These are phyloP conservation scores for Debaryomyces subglobosus DNA, from an alignment of 1,139 yeast genomes.

Conservation along the genomic window DNA sequence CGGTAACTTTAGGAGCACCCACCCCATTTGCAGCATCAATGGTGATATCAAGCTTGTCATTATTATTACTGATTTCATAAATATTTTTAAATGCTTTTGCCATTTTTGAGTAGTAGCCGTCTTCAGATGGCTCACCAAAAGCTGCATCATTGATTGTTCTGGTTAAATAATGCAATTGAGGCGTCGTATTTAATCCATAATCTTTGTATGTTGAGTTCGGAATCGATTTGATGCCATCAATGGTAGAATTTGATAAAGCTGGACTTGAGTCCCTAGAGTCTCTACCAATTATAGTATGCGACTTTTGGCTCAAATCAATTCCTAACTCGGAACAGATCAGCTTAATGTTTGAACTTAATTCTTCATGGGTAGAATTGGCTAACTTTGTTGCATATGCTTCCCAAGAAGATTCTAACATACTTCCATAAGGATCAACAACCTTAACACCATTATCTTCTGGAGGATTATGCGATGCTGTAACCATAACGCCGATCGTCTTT, in stretches of 20 bases:
- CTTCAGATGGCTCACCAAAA: slow-evolving; percentile 67
- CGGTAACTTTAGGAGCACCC: slow-evolving; percentile 77
- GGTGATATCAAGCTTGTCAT: slow-evolving; percentile 48
- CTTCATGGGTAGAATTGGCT: slow-evolving; percentile 66
- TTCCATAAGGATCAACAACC: slow-evolving; percentile 90
- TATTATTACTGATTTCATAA: slow-evolving; percentile 23
- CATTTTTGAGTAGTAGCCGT: slow-evolving; percentile 73
- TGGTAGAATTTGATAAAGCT: slow-evolving; percentile 59
- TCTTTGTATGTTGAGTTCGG: slow-evolving; percentile 52
- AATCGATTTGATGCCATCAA: slow-evolving; percentile 62
- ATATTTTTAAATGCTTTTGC: slow-evolving; percentile 42
- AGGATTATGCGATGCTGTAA: slow-evolving; percentile 97
- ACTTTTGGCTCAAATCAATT: slow-evolving; percentile 41
- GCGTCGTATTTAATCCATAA: slow-evolving; percentile 83
- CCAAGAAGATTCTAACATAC: slow-evolving; percentile 88
- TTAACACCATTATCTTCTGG: slow-evolving; percentile 97
- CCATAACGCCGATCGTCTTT: slow-evolving; percentile 84
- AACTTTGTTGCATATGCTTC: slow-evolving; percentile 77
- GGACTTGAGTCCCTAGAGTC: slow-evolving; percentile 85
- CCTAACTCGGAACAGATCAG: slow-evolving; percentile 33
- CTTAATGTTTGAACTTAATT: slow-evolving; percentile 29
- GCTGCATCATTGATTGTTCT: slow-evolving; percentile 64
- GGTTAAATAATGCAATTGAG: slow-evolving; percentile 89
- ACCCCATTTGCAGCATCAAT: slow-evolving; percentile 95
- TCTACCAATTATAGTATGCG: slow-evolving; percentile 59